Percentiles rank a stretch among this genome's conserved stretches.
Conservation (phyloP, 176 grass and related monocot genomes). For the Triticum monococcum region DNA sequence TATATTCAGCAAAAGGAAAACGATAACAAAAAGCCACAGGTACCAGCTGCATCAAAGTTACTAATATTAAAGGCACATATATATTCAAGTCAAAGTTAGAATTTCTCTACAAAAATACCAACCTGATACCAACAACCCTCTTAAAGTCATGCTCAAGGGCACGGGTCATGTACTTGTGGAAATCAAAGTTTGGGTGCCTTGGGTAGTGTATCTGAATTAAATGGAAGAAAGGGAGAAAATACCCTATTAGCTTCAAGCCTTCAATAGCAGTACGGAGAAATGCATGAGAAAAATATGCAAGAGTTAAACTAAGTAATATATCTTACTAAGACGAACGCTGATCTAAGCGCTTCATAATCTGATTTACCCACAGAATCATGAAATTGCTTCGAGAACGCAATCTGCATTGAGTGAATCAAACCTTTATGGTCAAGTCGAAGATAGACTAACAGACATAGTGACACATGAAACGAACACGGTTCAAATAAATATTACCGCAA, state of each 20-base stretch:
- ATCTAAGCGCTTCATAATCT: constrained; percentile 79
- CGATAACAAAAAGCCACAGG: constrained; percentile 79
- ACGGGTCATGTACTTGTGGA: constrained; percentile 72
- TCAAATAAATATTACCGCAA: neutral
- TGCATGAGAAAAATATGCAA: no score
- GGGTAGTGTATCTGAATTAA: constrained; percentile 50
- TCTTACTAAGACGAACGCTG: constrained; percentile 69
- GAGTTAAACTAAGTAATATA: neutral
- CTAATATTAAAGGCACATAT: neutral
- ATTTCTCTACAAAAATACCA: constrained; percentile 25
- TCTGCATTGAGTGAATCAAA: constrained; percentile 51
- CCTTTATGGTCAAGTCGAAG: neutral
- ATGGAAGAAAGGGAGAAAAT: neutral
- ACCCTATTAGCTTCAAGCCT: constrained; percentile 5
- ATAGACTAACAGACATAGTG: neutral
- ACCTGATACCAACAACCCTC: constrained; percentile 87
- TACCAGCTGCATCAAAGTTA: constrained; percentile 73
- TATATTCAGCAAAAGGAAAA: constrained; percentile 87
- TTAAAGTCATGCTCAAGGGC: constrained; percentile 88
- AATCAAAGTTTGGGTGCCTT: constrained; percentile 40
- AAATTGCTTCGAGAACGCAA: constrained; percentile 83
- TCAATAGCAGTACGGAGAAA: no score
- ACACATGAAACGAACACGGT: neutral
- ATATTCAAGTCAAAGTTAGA: constrained; percentile 29
- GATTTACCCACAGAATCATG: constrained; percentile 77